Conservation (phyloP, 192 early-diverging fungal species). For the Fimicolochytrium jonesii region DNA sequence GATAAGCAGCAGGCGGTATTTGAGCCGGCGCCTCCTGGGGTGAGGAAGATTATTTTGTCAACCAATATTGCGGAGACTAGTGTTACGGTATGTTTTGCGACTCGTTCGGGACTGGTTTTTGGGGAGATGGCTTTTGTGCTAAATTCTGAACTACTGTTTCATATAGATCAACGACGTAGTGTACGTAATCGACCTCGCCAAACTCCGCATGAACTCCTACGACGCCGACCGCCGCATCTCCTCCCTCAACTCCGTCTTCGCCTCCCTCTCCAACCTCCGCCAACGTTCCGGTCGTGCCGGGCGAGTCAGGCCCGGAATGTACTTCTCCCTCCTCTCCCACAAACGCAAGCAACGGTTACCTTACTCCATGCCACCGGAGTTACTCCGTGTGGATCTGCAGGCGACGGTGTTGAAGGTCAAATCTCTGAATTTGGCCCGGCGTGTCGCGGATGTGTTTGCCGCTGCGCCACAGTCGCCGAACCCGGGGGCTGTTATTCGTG, state of each 20-base stretch:
- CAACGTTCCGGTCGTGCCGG: constrained; percentile 86
- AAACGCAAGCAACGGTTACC: constrained; percentile 27
- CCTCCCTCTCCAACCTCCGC: constrained; percentile 38
- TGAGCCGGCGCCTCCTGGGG: constrained; percentile 43
- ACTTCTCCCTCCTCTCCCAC: constrained; percentile 50
- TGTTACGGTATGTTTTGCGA: constrained; percentile 64
- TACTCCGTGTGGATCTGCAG: constrained; percentile 76
- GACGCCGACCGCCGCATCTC: constrained; percentile 35
- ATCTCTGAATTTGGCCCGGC: constrained; percentile 55
- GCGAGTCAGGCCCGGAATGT: constrained; percentile 62
- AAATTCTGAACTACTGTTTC: constrained; percentile 38
- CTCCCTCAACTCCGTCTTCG: constrained; percentile 36
- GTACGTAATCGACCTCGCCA: constrained; percentile 72
- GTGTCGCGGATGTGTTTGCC: constrained; percentile 28
- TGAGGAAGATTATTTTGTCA: constrained; percentile 72
- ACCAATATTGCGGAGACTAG: constrained; percentile 83
- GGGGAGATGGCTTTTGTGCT: constrained; percentile 58
- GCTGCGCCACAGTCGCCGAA: constrained; percentile 43
- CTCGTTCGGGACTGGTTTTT: constrained; percentile 24
- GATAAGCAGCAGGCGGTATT: constrained; percentile 70
- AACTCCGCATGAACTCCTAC: constrained; percentile 65
- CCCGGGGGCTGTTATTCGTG: constrained; percentile 21
- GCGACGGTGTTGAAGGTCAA: constrained; percentile 63
- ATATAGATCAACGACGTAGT: constrained; percentile 68
- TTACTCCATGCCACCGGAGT: constrained; percentile 60